A percentile compares a stretch with the other conserved stretches of the same genome.
Conservation (phyloP, 495 filamentous ascomycete species). For the Neurospora sublineolata region DNA sequence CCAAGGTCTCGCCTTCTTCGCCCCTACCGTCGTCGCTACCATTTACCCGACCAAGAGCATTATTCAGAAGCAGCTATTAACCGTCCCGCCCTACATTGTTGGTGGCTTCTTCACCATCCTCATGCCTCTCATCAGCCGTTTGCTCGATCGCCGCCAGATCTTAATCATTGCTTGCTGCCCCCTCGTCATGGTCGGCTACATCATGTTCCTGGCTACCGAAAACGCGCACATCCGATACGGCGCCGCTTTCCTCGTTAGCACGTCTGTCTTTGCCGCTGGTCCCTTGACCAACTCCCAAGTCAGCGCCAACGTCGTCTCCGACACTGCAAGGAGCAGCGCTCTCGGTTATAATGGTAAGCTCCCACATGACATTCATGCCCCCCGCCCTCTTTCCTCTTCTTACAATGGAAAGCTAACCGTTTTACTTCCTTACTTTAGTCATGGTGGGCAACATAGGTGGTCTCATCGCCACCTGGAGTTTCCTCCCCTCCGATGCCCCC, state of each 20-base stretch:
- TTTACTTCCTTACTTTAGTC: slow-evolving; percentile 24
- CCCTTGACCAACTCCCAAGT: slow-evolving; percentile 54
- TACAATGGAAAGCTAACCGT: background rate
- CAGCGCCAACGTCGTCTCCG: slow-evolving; percentile 58
- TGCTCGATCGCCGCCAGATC: slow-evolving; percentile 46
- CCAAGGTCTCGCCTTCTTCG: slow-evolving; percentile 65
- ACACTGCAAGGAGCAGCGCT: slow-evolving; percentile 54
- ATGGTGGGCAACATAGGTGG: slow-evolving; percentile 67
- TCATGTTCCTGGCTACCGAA: slow-evolving; percentile 54
- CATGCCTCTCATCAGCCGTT: slow-evolving; percentile 50
- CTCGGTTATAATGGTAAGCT: slow-evolving; percentile 42
- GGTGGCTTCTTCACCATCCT: slow-evolving; percentile 56
- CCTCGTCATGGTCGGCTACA: slow-evolving; percentile 56
- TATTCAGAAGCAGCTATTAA: slow-evolving; percentile 43
- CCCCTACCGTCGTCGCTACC: slow-evolving; percentile 56
- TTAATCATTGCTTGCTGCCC: slow-evolving; percentile 48
- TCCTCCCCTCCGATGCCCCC: slow-evolving; percentile 51
- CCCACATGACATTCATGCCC: background rate
- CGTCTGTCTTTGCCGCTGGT: slow-evolving; percentile 58
- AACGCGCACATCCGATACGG: slow-evolving; percentile 48
- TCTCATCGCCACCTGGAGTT: slow-evolving; percentile 59
- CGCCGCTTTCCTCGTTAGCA: slow-evolving; percentile 57
- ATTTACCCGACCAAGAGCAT: slow-evolving; percentile 51
- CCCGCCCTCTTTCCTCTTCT: no score
- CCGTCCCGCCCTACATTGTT: slow-evolving; percentile 61